phyloP scores from a whole-genome alignment of 2,329 filamentous ascomycete species.

The Neoarthrinium moseri region DNA sequence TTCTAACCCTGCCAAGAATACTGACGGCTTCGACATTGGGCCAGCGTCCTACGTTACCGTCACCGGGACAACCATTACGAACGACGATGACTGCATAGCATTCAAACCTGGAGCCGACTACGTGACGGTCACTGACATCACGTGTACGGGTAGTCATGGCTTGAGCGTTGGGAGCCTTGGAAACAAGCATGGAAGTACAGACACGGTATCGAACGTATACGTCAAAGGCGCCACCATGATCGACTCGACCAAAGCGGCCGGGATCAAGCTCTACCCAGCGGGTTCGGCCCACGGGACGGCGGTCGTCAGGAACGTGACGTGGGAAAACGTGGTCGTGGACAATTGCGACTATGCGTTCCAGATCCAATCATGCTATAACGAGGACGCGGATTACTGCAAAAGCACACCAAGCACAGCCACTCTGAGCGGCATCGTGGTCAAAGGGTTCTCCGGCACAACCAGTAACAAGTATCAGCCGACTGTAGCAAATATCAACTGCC shows the following conservation, averaged over 20 bases:
- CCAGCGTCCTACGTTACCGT: slow-evolving; percentile 36
- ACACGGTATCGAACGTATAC: slow-evolving; percentile 41
- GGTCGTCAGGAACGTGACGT: slow-evolving; percentile 41
- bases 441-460: slow-evolving; percentile 36
- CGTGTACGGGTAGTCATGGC: slow-evolving; percentile 45
- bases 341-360: slow-evolving; percentile 42
- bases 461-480: slow-evolving; percentile 32
- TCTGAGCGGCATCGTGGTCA: slow-evolving; percentile 33
- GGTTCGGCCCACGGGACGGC: slow-evolving; percentile 33
- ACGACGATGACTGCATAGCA: slow-evolving; percentile 44
- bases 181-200: slow-evolving; percentile 27
- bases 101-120: slow-evolving; percentile 40
- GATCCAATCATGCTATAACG: slow-evolving; percentile 43
- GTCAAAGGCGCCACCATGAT: slow-evolving; percentile 39
- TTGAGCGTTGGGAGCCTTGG: slow-evolving; percentile 46
- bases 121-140: slow-evolving; percentile 36
- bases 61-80: slow-evolving; percentile 32
- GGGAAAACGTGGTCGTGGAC: slow-evolving; percentile 32
- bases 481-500: slow-evolving; percentile 36
- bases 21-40: slow-evolving; percentile 40
- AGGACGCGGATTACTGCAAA: slow-evolving; percentile 32
- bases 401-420: slow-evolving; percentile 30
- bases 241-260: slow-evolving; percentile 40
- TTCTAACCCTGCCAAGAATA: slow-evolving; percentile 36
- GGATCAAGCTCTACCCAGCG: slow-evolving; percentile 44